Evolutionary conservation across 352 stramenopile species (phyloP).

Genomic region (Pythium dissotocum): DNA sequence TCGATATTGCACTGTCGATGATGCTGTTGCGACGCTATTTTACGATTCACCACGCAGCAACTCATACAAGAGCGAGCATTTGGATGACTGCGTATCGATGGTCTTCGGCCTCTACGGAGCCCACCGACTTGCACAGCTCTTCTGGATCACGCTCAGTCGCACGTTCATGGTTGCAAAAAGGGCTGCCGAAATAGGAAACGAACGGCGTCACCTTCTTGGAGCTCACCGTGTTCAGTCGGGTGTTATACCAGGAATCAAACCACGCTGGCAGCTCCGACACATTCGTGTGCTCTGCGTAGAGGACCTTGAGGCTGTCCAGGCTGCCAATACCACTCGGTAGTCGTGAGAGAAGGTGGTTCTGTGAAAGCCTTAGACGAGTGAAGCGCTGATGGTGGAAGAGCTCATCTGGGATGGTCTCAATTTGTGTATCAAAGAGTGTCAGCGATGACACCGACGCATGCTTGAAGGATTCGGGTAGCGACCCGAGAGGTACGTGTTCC

Average conservation of each 20-base stretch:
- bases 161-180: background rate
- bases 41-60: too few species aligned
- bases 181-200: constrained; percentile 1
- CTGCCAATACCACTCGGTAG: constrained; percentile 6
- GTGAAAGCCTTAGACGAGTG: background rate
- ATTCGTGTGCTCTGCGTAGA: constrained; percentile 11
- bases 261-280: constrained; percentile 7
- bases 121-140: background rate
- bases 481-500: constrained; percentile 3
- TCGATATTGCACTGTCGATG: too few species aligned
- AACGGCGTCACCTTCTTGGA: background rate
- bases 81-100: constrained; percentile 3
- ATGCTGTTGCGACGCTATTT: too few species aligned
- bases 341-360: background rate
- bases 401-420: constrained; percentile 7
- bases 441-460: background rate
- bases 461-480: constrained; percentile 6
- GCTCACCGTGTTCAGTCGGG: background rate
- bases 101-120: constrained; percentile 1
- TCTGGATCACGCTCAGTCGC: background rate
- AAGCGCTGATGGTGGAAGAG: constrained; percentile 2
- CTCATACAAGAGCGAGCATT: background rate
- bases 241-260: background rate
- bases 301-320: background rate
- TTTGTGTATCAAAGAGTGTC: background rate